These are phyloP conservation scores for Tetraselmis chui DNA, from an alignment of 139 green algal species.

Conservation along the genomic window DNA sequence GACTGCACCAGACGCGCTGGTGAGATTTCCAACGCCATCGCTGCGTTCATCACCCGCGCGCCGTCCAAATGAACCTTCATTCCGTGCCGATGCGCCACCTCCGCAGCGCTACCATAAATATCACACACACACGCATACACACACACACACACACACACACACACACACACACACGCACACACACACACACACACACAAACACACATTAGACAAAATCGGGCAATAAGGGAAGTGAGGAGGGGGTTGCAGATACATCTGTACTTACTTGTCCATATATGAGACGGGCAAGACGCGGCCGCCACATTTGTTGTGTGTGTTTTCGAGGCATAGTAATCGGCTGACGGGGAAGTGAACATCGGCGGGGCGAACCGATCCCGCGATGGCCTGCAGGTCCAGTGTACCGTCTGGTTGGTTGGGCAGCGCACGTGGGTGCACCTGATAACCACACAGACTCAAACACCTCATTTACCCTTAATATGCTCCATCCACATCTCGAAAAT, in stretches of 20 bases:
- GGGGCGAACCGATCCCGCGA: conserved; percentile 19
- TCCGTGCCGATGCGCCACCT: conserved; percentile 12
- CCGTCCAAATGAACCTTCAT: conserved; percentile 65
- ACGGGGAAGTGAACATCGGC: conserved; percentile 55
- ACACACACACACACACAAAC: too few species aligned
- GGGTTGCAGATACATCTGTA: too few species aligned
- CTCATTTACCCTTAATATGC: too few species aligned
- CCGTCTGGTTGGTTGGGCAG: conserved; percentile 36
- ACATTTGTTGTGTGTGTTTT: conserved; percentile 72
- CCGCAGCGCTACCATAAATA: conserved; percentile 2
- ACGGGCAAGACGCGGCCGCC: conserved; percentile 50
- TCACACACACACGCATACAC: neutral
- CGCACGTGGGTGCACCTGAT: conserved; percentile 21
- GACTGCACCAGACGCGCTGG: conserved; percentile 13
- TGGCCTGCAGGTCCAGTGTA: conserved; percentile 29
- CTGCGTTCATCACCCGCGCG: conserved; percentile 67
- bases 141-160: conserved; percentile 6
- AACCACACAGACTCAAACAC: too few species aligned
- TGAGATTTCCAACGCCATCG: conserved; percentile 17
- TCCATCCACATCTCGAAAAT: too few species aligned
- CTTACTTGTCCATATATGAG: conserved; percentile 38
- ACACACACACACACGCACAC: too few species aligned
- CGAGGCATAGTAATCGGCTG: conserved; percentile 50
- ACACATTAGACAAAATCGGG: too few species aligned
- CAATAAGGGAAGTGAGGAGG: too few species aligned